Evolutionary conservation across 2,329 filamentous ascomycete species (phyloP).

Genomic region (Sporothrix globosa): DNA sequence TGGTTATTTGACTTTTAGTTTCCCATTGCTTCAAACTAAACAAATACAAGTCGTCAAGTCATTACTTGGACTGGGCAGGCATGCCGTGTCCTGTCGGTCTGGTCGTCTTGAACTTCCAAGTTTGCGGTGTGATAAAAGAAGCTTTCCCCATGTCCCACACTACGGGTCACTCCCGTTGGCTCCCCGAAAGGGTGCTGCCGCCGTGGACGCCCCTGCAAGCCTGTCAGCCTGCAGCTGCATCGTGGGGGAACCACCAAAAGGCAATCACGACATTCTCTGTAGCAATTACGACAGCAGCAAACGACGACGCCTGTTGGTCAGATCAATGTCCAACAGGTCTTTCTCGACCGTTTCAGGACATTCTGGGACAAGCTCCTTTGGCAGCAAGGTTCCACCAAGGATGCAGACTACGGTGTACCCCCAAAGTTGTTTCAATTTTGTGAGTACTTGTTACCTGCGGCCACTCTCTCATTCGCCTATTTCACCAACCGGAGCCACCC

Average conservation of each 20-base stretch:
- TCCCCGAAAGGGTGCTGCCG: constrained; percentile 4
- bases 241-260: background rate
- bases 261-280: constrained; percentile 17
- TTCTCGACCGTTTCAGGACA: no score
- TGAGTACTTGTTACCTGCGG: background rate
- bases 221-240: background rate
- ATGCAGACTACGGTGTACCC: background rate
- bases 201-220: background rate
- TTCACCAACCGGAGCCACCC: background rate
- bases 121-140: background rate
- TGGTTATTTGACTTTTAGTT: background rate
- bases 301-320: background rate
- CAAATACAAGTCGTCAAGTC: no score
- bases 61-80: background rate
- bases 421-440: background rate
- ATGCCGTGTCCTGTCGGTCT: background rate
- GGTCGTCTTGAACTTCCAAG: background rate
- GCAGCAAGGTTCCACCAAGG: background rate
- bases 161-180: constrained; percentile 14
- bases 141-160: background rate
- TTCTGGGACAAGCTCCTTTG: background rate
- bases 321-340: background rate
- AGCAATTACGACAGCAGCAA: constrained; percentile 3
- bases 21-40: background rate
- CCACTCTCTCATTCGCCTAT: background rate